Evolutionary conservation across 2,329 filamentous ascomycete genomes (phyloP).

Genomic region (Fusarium tuaranense): DNA sequence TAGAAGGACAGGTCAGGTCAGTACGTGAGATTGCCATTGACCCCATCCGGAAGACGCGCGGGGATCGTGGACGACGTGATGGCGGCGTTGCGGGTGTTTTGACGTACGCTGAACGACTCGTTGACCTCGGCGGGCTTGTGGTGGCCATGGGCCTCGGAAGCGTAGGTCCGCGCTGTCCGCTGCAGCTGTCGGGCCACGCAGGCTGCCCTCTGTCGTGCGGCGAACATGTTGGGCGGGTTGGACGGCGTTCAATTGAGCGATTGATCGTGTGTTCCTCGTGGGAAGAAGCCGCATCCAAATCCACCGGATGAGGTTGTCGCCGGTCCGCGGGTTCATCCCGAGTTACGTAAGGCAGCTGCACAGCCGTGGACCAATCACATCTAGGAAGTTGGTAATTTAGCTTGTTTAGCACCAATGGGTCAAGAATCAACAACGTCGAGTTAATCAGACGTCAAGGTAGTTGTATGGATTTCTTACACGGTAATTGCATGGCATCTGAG

Average conservation of each 20-base stretch:
- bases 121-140: conserved; percentile 61
- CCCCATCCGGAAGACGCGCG: not conserved
- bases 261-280: conserved; percentile 44
- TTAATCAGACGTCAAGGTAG: not conserved
- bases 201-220: conserved; percentile 60
- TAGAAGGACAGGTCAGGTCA: conserved; percentile 44
- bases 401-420: not conserved
- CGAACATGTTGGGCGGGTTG: conserved; percentile 52
- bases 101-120: conserved; percentile 69
- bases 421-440: not conserved
- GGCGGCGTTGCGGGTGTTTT: conserved; percentile 28
- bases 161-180: conserved; percentile 61
- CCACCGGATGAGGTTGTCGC: conserved; percentile 46
- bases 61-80: conserved; percentile 1
- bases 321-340: conserved; percentile 37
- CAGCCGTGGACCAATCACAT: conserved; percentile 37
- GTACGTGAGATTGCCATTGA: conserved; percentile 15
- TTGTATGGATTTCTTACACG: not conserved
- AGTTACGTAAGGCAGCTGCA: conserved; percentile 46
- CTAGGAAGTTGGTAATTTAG: conserved; percentile 1
- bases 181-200: conserved; percentile 52
- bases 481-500: not conserved
- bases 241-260: conserved; percentile 49
- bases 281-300: conserved; percentile 39
- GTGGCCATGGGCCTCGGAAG: conserved; percentile 64